Evolutionary conservation across 75 land plant genomes (phyloP), one percentile per base, ranked within the genome.

Genomic region (Ceratopteris richardii): DNA sequence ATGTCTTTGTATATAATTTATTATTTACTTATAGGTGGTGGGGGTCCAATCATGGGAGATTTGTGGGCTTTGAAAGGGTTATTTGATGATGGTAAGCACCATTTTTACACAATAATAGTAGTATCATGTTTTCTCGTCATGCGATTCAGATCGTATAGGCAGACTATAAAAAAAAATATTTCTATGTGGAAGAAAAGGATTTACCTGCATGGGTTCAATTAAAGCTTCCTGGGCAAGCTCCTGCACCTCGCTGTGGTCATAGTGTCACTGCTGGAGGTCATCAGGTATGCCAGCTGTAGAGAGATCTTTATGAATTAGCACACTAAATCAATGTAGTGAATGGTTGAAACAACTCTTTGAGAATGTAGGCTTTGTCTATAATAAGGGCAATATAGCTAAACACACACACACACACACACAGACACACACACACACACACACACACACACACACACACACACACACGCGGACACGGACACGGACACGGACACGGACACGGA

Each of bases 41-140:
- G 98, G 43, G 98, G 98, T 26, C 80, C 91, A 28, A 85, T 89
- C 16, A 79, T 94, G 88, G 96, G 98, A 50, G 98, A 94, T 68
- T 65, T 94, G 44, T 94, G 98, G 98, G 98, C 98, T 39, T 61
- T 89, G 29, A 94, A 89, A 66, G 98, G 98, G 17, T 79, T 94
- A 16, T 73, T 89, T 61, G 96, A 86, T 55, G 98, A 83, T 82
- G 98, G 98, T 93, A 60, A 36, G 30, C 17, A 19, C 27, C 24
- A 9, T 33, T 4, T n/a, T n/a, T n/a, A n/a, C n/a, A n/a, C n/a
- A n/a, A n/a, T n/a, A n/a, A n/a, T 51, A 51, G 22, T 9, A 7
- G 7, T 51, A 7, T n/a, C 7, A 31, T 20, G 30, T 28, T 31
- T 16, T 11, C 25, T 52, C 28, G 5, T 53, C 39, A 25, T 50